Base-by-base conservation (phyloP, 345 rosid species). In the Pistacia atlantica region DNA sequence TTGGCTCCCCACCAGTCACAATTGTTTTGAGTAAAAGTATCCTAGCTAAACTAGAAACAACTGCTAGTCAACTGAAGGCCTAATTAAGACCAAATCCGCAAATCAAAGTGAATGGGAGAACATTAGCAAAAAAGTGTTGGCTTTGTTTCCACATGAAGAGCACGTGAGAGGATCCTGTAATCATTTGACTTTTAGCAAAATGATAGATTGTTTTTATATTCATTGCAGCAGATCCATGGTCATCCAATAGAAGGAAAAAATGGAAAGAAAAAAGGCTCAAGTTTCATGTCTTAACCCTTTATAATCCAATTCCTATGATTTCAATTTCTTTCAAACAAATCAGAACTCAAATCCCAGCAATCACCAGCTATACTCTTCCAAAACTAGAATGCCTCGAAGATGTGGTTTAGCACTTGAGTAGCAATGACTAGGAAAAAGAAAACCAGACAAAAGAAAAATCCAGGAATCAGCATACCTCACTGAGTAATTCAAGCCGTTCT, bases 401-500 rank as follows among this genome's bases (percentile, higher is more conserved):
- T 37, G 20, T 61, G 0, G 45, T 49, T 37, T 13, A 58, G 14
- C 2, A 20, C 45, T 67, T 56, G 37, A 33, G 62, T 8, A 18
- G 67, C n/a, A 76, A 52, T 38, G 7, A 67, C n/a, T 66, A 35
- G 12, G 5, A 73, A 56, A 25, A 28, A 62, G 20, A 64, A n/a
- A 8, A 7, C 35, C 1, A 62, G 18, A 48, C 10, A 8, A 59
- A 16, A 71, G 33, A 71, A 33, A 28, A 31, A 67, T 5, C 65
- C 52, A 59, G 66, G 59, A 78, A 82, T 66, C 6, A 67, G 33
- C 77, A 28, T 89, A 93, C 99, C 98, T 96, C 98, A 58, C 85
- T 91, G 37, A 93, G 86, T 79, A 87, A 81, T 74, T 87, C 95
- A 25, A 96, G 97, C 73, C 91, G 90, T 80, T 96, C 99, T 70